These are phyloP conservation scores for Talaromyces verruculosus DNA, from an alignment of 2,329 filamentous ascomycete species.

Conservation along the genomic window DNA sequence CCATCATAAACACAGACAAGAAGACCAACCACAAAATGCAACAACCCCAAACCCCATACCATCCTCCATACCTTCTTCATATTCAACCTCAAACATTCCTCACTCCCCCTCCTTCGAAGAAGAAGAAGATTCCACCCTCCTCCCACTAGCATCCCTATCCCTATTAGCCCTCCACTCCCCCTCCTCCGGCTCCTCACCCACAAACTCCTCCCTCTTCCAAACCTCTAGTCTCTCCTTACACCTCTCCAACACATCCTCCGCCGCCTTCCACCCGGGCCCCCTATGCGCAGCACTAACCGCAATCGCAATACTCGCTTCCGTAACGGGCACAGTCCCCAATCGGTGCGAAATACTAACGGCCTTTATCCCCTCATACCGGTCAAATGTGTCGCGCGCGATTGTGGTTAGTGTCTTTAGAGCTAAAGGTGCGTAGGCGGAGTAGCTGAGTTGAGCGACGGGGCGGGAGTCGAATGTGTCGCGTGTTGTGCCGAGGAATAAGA, in stretches of 20 bases:
- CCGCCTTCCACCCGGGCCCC: conserved; percentile 79
- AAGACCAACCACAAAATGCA: background rate
- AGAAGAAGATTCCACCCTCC: background rate
- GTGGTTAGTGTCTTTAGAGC: conserved; percentile 42
- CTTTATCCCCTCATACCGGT: conserved; percentile 59
- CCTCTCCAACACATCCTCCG: conserved; percentile 83
- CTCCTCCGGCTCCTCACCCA: conserved; percentile 63
- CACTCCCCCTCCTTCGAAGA: background rate
- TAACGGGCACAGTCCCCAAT: conserved; percentile 79
- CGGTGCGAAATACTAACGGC: conserved; percentile 81
- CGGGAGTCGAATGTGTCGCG: conserved; percentile 45
- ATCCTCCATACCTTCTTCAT: background rate
- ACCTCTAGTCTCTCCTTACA: conserved; percentile 89
- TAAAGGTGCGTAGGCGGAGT: conserved; percentile 45
- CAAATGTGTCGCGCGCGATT: conserved; percentile 50
- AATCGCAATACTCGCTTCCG: conserved; percentile 91
- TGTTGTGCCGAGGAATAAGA: conserved; percentile 50
- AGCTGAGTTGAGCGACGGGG: conserved; percentile 46
- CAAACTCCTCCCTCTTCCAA: conserved; percentile 92
- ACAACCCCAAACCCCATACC: background rate
- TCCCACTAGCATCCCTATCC: conserved; percentile 62
- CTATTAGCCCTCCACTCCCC: conserved; percentile 83
- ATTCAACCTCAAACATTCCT: background rate
- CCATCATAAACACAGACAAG: background rate
- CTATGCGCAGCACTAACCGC: conserved; percentile 82